Evolutionary conservation across 176 grass and related monocot species (phyloP).

Genomic region (Hordeum marinum): DNA sequence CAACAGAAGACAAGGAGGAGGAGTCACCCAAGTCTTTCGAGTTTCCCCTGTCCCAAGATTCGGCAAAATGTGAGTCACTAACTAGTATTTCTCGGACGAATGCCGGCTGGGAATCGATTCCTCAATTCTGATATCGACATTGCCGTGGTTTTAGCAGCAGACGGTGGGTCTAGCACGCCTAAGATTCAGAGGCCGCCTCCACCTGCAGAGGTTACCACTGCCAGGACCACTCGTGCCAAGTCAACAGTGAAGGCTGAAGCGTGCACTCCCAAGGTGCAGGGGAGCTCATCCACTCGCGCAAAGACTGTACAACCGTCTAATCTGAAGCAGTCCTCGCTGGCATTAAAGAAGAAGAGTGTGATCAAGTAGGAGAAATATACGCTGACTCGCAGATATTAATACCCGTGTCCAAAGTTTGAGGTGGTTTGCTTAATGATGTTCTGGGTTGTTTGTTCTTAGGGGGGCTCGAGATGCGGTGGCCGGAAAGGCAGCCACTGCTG

Average conservation of each 20-base stretch:
- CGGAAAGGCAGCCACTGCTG: conserved; percentile 1
- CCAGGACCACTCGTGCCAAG: neutral
- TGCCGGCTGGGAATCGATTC: neutral
- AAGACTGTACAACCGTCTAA: conserved; percentile 12
- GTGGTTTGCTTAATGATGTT: neutral
- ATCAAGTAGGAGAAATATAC: conserved; percentile 44
- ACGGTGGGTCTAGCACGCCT: conserved; percentile 36
- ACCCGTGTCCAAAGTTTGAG: neutral
- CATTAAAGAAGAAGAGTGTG: conserved; percentile 44
- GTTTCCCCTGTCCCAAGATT: conserved; percentile 20
- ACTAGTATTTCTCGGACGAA: neutral
- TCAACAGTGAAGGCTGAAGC: neutral
- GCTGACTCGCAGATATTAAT: neutral
- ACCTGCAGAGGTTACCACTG: neutral
- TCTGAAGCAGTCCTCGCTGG: conserved; percentile 38
- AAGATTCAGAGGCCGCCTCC: conserved; percentile 31
- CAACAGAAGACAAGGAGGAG: neutral
- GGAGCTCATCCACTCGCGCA: conserved; percentile 18
- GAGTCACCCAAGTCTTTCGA: conserved; percentile 32
- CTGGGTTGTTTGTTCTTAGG: conserved; percentile 26
- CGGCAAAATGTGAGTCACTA: conserved; percentile 29
- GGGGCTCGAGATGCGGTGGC: neutral
- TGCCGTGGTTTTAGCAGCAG: conserved; percentile 18
- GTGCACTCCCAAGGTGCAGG: conserved; percentile 34
- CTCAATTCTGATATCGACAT: neutral